Conservation (phyloP, 1,284 basidiomycete species). For the Ceratobasidium sp. region DNA sequence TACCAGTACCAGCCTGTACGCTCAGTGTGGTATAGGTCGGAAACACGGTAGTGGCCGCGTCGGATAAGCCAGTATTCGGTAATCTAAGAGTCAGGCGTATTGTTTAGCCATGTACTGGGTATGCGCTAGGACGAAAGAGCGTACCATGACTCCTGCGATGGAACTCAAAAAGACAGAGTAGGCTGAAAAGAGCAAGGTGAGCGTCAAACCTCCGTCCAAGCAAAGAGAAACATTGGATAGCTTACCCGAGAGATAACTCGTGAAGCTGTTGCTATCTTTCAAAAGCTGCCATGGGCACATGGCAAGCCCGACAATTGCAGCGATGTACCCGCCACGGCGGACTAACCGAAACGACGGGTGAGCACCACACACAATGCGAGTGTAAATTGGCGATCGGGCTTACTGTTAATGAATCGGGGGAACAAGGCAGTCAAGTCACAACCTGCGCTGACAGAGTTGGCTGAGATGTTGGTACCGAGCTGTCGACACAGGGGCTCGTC, state of each 20-base stretch:
- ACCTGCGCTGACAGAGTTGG: slow-evolving; percentile 86
- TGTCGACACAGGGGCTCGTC: slow-evolving; percentile 7
- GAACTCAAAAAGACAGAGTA: slow-evolving; percentile 86
- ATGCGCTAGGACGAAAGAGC: slow-evolving; percentile 37
- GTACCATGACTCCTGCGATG: slow-evolving; percentile 82
- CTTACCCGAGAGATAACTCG: slow-evolving; percentile 74
- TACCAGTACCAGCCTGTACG: slow-evolving; percentile 79
- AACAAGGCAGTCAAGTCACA: slow-evolving; percentile 84
- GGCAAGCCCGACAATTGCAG: slow-evolving; percentile 76
- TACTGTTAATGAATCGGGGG: slow-evolving; percentile 73
- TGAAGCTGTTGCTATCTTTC: slow-evolving; percentile 79
- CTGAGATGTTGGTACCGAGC: slow-evolving; percentile 74
- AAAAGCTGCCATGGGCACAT: slow-evolving; percentile 63
- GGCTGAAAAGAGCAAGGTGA: slow-evolving; percentile 53
- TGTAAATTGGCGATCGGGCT: slow-evolving; percentile 47
- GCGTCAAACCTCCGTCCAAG: slow-evolving; percentile 12
- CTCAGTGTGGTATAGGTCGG: slow-evolving; percentile 72
- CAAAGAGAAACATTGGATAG: no score
- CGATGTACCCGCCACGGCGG: slow-evolving; percentile 82
- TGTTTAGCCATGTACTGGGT: not conserved
- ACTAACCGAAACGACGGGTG: slow-evolving; percentile 66
- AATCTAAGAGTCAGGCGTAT: slow-evolving; percentile 58
- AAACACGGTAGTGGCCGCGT: slow-evolving; percentile 74
- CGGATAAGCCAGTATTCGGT: slow-evolving; percentile 84
- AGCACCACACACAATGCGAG: slow-evolving; percentile 28